Conservation (phyloP, 2,329 filamentous ascomycete species). For the Sclerotinia borealis region DNA sequence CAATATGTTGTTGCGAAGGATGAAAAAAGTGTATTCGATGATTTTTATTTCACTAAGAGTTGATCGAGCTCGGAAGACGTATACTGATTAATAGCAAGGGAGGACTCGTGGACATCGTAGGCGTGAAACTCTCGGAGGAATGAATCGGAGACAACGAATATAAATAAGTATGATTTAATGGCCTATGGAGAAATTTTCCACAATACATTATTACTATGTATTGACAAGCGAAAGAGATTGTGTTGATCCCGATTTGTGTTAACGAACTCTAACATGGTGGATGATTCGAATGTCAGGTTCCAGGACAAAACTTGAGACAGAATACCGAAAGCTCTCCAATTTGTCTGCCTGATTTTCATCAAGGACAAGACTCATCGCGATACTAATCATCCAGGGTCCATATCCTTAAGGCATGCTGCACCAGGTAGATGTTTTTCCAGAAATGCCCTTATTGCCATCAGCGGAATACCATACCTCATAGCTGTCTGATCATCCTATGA, state of each 20-base stretch:
- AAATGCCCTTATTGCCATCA: slow-evolving; percentile 35
- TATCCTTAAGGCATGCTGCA: not conserved
- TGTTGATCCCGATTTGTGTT: not conserved
- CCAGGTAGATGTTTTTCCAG: not conserved
- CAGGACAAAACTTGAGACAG: not conserved
- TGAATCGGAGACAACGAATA: not conserved
- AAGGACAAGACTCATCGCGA: not conserved
- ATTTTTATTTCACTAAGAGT: not conserved
- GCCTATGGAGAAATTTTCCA: not conserved
- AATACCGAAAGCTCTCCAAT: not conserved
- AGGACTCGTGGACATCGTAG: not conserved
- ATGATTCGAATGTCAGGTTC: too few species aligned
- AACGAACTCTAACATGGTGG: not conserved
- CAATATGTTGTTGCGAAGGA: not conserved
- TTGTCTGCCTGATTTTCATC: not conserved
- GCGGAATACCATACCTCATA: slow-evolving; percentile 44
- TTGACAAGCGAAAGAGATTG: not conserved
- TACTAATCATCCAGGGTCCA: not conserved
- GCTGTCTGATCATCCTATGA: slow-evolving; percentile 48
- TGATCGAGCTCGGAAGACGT: not conserved
- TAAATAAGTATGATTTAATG: not conserved
- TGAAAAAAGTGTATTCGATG: not conserved
- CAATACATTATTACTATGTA: not conserved
- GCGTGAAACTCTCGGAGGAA: not conserved
- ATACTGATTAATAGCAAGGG: not conserved